Evolutionary conservation across 2,329 filamentous ascomycete species (phyloP).

Genomic region (Aspergillus sp.): DNA sequence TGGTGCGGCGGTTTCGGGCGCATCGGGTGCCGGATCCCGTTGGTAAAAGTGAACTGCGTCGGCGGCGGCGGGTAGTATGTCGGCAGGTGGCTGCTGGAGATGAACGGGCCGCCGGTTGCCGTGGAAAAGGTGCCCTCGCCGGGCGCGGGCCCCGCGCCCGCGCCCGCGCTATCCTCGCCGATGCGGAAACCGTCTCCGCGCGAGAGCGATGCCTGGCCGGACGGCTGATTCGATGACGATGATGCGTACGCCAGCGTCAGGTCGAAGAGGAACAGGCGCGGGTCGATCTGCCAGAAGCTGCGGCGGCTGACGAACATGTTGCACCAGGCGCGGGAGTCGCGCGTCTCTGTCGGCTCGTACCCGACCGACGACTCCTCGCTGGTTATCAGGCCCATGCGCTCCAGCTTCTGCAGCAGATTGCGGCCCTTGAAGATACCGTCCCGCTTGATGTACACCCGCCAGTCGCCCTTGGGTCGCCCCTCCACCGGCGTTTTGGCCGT

Average conservation of each 20-base stretch:
- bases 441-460: constrained; percentile 72
- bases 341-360: constrained; percentile 48
- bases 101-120: constrained; percentile 19
- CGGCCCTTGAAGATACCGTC: constrained; percentile 81
- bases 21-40: constrained; percentile 72
- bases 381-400: constrained; percentile 80
- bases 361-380: constrained; percentile 69
- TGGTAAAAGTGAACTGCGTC: constrained; percentile 68
- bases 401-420: constrained; percentile 79
- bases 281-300: constrained; percentile 88
- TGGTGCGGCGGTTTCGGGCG: constrained; percentile 81
- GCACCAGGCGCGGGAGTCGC: constrained; percentile 58
- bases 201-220: constrained; percentile 41
- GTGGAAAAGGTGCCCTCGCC: constrained; percentile 24
- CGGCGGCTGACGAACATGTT: constrained; percentile 72
- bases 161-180: no score
- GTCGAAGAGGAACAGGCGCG: constrained; percentile 79
- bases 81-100: constrained; percentile 62
- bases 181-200: constrained; percentile 7
- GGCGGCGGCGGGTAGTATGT: constrained; percentile 85
- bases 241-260: constrained; percentile 52
- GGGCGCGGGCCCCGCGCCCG: constrained; percentile 11
- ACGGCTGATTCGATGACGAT: constrained; percentile 28
- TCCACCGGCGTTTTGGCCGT: constrained; percentile 56
- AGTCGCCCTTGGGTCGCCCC: constrained; percentile 73